These are phyloP conservation scores for Arabidopsis thaliana DNA, from an alignment of 345 rosid species.

Conservation along the genomic window DNA sequence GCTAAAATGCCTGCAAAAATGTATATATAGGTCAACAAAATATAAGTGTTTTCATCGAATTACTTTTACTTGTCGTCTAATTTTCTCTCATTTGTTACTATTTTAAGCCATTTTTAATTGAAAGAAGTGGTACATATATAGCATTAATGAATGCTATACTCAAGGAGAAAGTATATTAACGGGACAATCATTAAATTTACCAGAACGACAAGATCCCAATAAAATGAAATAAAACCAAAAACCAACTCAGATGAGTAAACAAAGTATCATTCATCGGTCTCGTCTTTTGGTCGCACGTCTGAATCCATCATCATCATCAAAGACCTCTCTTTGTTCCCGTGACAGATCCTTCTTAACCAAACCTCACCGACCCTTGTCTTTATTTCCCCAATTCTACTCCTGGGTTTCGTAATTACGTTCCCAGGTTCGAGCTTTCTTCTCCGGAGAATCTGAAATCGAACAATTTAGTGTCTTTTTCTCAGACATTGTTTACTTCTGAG, in stretches of 20 bases:
- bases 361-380: constrained; percentile 45
- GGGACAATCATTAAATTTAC: constrained; percentile 21
- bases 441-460: constrained; percentile 14
- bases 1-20: too few species aligned
- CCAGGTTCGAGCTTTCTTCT: constrained; percentile 24
- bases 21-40: too few species aligned
- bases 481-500: constrained; percentile 2
- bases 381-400: constrained; percentile 6
- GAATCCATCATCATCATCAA: constrained; percentile 48
- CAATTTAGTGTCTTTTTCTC: not conserved
- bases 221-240: not conserved
- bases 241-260: constrained; percentile 29
- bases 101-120: not conserved
- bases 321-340: constrained; percentile 32
- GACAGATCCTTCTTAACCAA: constrained; percentile 53
- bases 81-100: not conserved
- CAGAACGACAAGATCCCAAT: constrained; percentile 32
- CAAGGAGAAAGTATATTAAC: constrained; percentile 20
- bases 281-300: constrained; percentile 63
- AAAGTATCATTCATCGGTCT: constrained; percentile 13
- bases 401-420: constrained; percentile 24
- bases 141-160: constrained; percentile 24
- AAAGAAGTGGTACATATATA: not conserved
- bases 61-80: not conserved
- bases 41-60: not conserved